A percentile compares a stretch with the other conserved stretches of the same genome.
phyloP scores from a whole-genome alignment of 495 filamentous ascomycete genomes.

The Hypoxylon lienhwacheense region DNA sequence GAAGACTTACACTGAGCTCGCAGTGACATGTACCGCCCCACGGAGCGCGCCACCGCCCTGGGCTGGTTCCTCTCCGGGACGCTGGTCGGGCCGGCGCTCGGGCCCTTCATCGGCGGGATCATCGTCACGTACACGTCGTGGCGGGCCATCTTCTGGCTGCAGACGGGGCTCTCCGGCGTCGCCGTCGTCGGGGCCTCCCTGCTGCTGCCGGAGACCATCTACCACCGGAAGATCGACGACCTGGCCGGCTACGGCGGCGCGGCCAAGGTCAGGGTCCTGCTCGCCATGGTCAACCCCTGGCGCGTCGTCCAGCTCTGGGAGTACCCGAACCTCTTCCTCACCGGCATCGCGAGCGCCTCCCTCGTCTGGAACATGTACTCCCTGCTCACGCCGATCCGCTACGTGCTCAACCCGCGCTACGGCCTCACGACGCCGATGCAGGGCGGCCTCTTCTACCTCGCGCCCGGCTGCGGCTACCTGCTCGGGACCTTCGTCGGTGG shows the following conservation, averaged over 20 bases:
- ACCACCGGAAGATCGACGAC: conserved; percentile 59
- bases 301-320: conserved; percentile 61
- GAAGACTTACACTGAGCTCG: conserved; percentile 9
- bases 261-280: conserved; percentile 56
- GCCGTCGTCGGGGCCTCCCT: conserved; percentile 62
- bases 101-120: conserved; percentile 67
- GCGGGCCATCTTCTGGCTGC: conserved; percentile 73
- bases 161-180: conserved; percentile 62
- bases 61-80: conserved; percentile 72
- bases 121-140: conserved; percentile 71
- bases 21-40: conserved; percentile 65
- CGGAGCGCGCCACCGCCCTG: conserved; percentile 67
- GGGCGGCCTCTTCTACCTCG: conserved; percentile 72
- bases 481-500: conserved; percentile 71
- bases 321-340: conserved; percentile 68
- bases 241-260: conserved; percentile 50
- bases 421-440: conserved; percentile 65
- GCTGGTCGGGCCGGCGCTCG: conserved; percentile 69
- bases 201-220: conserved; percentile 70
- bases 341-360: conserved; percentile 60
- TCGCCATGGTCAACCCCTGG: conserved; percentile 63
- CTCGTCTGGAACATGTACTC: conserved; percentile 76
- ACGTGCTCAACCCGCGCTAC: conserved; percentile 74
- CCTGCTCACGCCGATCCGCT: conserved; percentile 72
- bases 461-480: conserved; percentile 71